phyloP scores from a whole-genome alignment of 2,329 filamentous ascomycete genomes.

The Phialophora tarda region DNA sequence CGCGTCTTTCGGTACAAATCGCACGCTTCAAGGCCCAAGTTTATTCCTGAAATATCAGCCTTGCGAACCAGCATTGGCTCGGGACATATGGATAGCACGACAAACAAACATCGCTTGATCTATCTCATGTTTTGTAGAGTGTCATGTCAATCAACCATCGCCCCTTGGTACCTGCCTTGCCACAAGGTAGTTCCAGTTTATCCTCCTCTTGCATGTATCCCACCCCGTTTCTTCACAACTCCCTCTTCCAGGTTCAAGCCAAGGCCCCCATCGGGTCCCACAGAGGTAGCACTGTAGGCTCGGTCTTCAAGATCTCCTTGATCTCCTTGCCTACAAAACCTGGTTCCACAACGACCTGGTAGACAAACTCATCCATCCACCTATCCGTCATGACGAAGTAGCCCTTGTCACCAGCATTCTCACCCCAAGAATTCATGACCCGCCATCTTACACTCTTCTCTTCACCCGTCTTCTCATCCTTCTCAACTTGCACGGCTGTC shows the following conservation, averaged over 20 bases:
- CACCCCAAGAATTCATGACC: conserved; percentile 86
- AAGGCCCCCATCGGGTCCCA: conserved; percentile 83
- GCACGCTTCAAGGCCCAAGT: too few species aligned
- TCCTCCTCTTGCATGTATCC: neutral
- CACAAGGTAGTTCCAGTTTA: neutral
- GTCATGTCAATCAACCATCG: neutral
- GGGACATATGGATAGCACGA: neutral
- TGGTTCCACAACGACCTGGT: conserved; percentile 83
- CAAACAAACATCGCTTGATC: neutral
- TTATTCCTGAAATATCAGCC: too few species aligned
- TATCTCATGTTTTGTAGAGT: neutral
- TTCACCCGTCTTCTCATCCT: conserved; percentile 55
- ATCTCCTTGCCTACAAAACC: conserved; percentile 69
- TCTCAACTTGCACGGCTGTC: conserved; percentile 79
- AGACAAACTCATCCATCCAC: conserved; percentile 81
- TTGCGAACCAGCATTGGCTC: neutral
- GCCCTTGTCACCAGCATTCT: conserved; percentile 71
- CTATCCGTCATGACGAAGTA: conserved; percentile 89
- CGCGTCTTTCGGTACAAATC: too few species aligned
- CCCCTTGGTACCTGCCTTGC: neutral
- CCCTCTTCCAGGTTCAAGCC: conserved; percentile 56
- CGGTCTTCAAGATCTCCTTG: conserved; percentile 70
- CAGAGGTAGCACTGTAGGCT: conserved; percentile 72
- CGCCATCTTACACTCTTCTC: conserved; percentile 73
- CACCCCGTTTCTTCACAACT: neutral